Evolutionary conservation across 169 alveolate genomes (phyloP), one percentile per base, ranked within the genome.

Genomic region (Plasmodium ovale): DNA sequence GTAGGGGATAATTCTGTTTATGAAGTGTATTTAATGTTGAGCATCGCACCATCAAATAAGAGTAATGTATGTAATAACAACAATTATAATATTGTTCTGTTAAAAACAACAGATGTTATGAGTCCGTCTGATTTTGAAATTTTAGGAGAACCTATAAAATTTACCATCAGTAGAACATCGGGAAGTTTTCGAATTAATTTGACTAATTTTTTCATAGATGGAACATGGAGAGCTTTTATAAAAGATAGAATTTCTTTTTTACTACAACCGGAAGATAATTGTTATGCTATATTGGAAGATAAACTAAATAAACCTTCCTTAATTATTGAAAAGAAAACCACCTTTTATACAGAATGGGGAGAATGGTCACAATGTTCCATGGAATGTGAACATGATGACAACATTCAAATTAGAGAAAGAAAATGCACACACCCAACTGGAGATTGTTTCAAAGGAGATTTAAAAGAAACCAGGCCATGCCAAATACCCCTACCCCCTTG

Each of bases 351-450:
- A 10, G 89, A 62, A 33, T 79, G 89, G 89, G 89, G 89, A 12
- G 82, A 79, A 49, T 79, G 89, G 89, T 79, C 89, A 10, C n/a
- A 42, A 14, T 79, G 89, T 33, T 49, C 89, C 33, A 79, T 79
- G 89, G 71, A 64, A 42, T 79, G 89, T 79, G 82, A 79, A 0
- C 44, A 65, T 65, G 71, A 56, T 0, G 89, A 79, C 42, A 79
- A 79, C 21, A 33, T 79, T n/a, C 89, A 79, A 79, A 79, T 79
- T 25, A 21, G 89, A 42, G 89, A 79, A 79, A 79, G 89, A 33
- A 29, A 67, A 49, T 79, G 89, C 49, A 44, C 60, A 5, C 35
- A 64, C 0, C 62, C 44, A 33, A 33, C 53, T 9, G 82, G 82
- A 16, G 84, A 59, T n/a, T 79, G 89, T 49, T 79, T 79, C 23